Evolutionary conservation across 495 filamentous ascomycete species (phyloP), one percentile per base, ranked within the genome.

Genomic region (Penicillium silybi): DNA sequence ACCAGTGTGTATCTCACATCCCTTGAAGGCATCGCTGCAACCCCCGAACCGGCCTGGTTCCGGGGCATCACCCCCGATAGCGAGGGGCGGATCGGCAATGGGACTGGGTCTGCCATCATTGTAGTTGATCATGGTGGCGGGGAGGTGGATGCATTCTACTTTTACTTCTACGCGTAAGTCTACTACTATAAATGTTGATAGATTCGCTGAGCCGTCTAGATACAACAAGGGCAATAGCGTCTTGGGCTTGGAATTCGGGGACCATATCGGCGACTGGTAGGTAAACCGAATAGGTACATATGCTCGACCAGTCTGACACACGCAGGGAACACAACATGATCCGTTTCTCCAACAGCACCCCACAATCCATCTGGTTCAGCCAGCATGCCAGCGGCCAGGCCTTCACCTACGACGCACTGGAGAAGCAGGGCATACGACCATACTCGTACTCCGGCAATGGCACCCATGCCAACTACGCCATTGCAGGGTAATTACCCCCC

Each of bases 201-300:
- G 8, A 43, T 43, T 5, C 42, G 37, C 52, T 52, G 27, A 52
- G 13, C 0, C 2, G 15, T 43, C 2, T 15, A 75, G 72, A 25
- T 75, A 76, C 50, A 82, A 85, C 53, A 72, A 74, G 50, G 75
- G 77, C 8, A 68, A 72, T 22, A 76, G 49, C 0, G 73, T 82
- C 0, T 41, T 82, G 2, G 76, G 72, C 5, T 54, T 78, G 58
- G 68, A 78, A 47, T 70, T 84, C 44, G 84, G 81, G 2, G 66
- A 84, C 59, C 84, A 88, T 56, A 74, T 87, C 38, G 84, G 83
- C 19, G 82, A 85, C 54, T 85, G 81, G 82, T 80, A 58, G 15
- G 57, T 57, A 47, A 27, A 48, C 4, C 13, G 2, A 9, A 22
- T n/a, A n/a, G n/a, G n/a, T n/a, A 13, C 29, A 2, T 17, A 2